Base-by-base conservation (phyloP, 305 asterid genomes). In the Fraxinus xanthoxyloides region DNA sequence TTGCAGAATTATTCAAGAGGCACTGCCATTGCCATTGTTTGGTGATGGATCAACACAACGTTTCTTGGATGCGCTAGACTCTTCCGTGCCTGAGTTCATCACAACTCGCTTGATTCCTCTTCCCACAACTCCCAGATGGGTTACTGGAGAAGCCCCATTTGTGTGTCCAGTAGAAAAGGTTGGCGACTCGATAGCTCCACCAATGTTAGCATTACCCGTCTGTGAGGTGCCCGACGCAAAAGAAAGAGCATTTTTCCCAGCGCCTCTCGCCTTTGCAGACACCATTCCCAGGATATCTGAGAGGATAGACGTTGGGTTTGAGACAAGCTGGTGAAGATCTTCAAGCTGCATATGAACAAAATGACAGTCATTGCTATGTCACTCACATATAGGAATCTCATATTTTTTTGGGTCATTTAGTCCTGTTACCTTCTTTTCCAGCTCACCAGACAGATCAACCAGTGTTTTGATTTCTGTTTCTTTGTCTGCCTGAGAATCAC, bases 61-160 rank as follows among this genome's bases (percentile, higher is more conserved):
- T 74, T 89, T 92, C 89, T 95, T 94, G 1, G 86, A 48, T 0
- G 93, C 79, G 85, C 82, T 81, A 72, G 93, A 82, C 77, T 87
- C 89, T 26, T 75, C 36, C 0, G 85, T 35, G 48, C 79, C 77
- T 8, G 98, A 76, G 85, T 89, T 87, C 92, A 91, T 85, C 38
- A 87, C 87, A 17, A 92, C 97, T 48, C 99, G 92, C 88, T 95
- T 95, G 38, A 94, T 97, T 79, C 99, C 99, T 87, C 99, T 89
- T 85, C 99, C 99, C 81, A 95, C 99, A 7, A 95, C 94, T 4
- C 99, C 99, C 72, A 95, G 90, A 87, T 95, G 90, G 1, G 97
- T 95, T 79, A 95, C 96, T 76, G 84, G 93, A 61, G 95, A 56
- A 40, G 86, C 76, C 36, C 87, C 89, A 73, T 84, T 90, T 36